phyloP scores from a whole-genome alignment of 768 basidiomycete genomes.

The Mycena epipterygia region DNA sequence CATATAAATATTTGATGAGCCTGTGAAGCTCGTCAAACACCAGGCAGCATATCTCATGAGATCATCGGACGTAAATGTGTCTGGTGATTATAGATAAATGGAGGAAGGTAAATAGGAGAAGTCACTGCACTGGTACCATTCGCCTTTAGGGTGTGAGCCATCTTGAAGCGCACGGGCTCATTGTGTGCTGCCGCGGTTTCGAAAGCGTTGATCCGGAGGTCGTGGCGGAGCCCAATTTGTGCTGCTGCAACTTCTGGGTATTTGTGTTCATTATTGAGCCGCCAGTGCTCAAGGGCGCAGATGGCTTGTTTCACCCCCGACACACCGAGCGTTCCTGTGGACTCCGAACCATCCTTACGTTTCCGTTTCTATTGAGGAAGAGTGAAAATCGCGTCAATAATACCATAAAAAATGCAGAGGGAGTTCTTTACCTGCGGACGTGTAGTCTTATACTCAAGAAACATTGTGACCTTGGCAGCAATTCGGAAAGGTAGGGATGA shows the following conservation, averaged over 20 bases:
- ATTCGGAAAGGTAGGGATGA: constrained; percentile 13
- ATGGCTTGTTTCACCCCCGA: constrained; percentile 5
- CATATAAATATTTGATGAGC: neutral
- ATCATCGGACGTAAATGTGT: constrained; percentile 13
- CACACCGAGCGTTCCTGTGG: neutral
- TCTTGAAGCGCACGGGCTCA: constrained; percentile 10
- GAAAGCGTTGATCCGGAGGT: neutral
- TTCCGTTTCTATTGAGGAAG: constrained; percentile 8
- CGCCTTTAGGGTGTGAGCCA: constrained; percentile 14
- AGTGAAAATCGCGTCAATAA: neutral
- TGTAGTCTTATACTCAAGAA: constrained; percentile 18
- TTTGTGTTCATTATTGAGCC: constrained; percentile 7
- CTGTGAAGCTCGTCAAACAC: constrained; percentile 15
- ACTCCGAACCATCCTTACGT: neutral
- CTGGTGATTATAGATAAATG: neutral
- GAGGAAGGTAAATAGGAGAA: neutral
- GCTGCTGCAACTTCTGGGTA: neutral
- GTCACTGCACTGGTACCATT: constrained; percentile 10
- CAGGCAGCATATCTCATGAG: constrained; percentile 4
- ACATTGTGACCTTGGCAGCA: constrained; percentile 7
- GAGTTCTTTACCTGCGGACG: constrained; percentile 9
- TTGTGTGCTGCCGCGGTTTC: constrained; percentile 12
- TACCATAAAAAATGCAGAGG: neutral
- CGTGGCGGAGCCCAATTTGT: constrained; percentile 2
- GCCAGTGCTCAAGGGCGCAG: constrained; percentile 20